A percentile compares a stretch with the other conserved stretches of the same genome.
These are phyloP conservation scores for Pyropia haitanensis DNA, from an alignment of 23 red algal genomes.

Conservation along the genomic window DNA sequence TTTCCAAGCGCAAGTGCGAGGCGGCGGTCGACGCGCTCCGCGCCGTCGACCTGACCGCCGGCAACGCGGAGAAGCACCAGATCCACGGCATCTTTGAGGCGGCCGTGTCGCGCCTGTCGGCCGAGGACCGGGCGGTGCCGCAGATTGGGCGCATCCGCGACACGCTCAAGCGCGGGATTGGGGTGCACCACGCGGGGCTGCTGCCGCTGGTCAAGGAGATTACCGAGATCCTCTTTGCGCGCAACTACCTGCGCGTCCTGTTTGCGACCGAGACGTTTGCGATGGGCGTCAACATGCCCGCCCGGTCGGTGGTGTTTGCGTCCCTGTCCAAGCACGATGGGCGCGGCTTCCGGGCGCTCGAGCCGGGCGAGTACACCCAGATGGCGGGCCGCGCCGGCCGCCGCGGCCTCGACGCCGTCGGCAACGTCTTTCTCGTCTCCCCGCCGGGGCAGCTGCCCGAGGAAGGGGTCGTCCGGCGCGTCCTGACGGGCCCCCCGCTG, in stretches of 20 bases:
- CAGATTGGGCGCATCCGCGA: constrained; percentile 69
- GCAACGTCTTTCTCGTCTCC: constrained; percentile 67
- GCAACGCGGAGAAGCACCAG: constrained; percentile 53
- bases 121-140: constrained; percentile 41
- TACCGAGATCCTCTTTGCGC: constrained; percentile 87
- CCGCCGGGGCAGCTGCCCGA: constrained; percentile 55
- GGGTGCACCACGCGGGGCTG: constrained; percentile 77
- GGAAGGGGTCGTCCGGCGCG: constrained; percentile 59
- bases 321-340: constrained; percentile 85
- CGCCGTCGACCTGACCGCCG: constrained; percentile 46
- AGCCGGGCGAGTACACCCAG: constrained; percentile 92
- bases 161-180: constrained; percentile 78
- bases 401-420: constrained; percentile 85
- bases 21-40: constrained; percentile 66
- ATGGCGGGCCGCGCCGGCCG: constrained; percentile 95
- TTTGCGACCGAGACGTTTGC: constrained; percentile 99
- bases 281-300: constrained; percentile 98
- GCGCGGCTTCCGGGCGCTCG: constrained; percentile 37
- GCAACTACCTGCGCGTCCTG: constrained; percentile 64
- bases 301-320: constrained; percentile 82
- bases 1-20: constrained; percentile 78
- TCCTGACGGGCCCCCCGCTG: constrained; percentile 60
- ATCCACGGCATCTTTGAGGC: constrained; percentile 58
- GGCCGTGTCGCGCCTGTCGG: constrained; percentile 38
- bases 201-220: constrained; percentile 78